phyloP scores from a whole-genome alignment of 129 eudicot species.

The Pittosporum tobira region DNA sequence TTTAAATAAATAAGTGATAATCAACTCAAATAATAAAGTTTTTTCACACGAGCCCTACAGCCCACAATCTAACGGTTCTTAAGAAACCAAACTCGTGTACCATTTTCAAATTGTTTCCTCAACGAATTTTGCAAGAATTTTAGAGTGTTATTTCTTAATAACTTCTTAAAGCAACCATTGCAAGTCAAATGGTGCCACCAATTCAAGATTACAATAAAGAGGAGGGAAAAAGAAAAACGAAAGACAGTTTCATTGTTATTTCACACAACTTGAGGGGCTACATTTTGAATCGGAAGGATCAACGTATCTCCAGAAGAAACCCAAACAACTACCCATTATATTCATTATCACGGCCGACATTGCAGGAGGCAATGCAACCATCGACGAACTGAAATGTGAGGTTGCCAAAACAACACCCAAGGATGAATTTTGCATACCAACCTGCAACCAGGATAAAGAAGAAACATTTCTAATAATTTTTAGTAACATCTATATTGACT shows the following conservation, averaged over 20 bases:
- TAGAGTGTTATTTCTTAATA: no score
- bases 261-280: neutral
- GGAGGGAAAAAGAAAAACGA: no score
- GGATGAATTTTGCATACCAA: constrained; percentile 92
- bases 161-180: no score
- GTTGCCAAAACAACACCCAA: constrained; percentile 86
- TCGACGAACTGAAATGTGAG: constrained; percentile 58
- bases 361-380: constrained; percentile 79
- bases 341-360: constrained; percentile 86
- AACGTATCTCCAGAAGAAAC: constrained; percentile 62
- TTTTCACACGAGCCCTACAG: no score
- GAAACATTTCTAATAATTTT: neutral
- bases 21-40: no score
- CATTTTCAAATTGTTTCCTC: no score
- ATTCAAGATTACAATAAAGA: no score
- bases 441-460: constrained; percentile 35
- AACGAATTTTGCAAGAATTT: no score
- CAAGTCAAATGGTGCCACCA: no score
- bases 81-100: no score
- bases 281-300: constrained; percentile 39
- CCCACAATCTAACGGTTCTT: no score
- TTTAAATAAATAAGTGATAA: no score
- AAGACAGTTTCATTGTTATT: neutral
- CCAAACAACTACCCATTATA: constrained; percentile 83
- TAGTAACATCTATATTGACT: constrained; percentile 9